Conservation (phyloP, 371 early-diverging fungal genomes). For the Actinomortierella ambigua region DNA sequence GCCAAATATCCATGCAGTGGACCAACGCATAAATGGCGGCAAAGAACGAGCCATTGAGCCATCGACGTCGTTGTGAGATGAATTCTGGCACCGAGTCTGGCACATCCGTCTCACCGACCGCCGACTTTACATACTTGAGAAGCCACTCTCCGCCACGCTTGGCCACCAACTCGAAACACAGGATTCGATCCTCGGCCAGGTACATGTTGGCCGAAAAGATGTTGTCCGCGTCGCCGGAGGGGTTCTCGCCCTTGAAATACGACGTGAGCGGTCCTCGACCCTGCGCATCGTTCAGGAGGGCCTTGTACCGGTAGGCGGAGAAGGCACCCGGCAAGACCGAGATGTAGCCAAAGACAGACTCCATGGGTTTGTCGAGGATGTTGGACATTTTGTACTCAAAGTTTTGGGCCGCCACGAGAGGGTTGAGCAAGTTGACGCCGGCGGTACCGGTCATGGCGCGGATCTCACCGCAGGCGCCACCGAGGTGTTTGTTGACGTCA, state of each 20-base stretch:
- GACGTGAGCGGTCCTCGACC: conserved; percentile 75
- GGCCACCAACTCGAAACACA: conserved; percentile 88
- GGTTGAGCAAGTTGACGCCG: conserved; percentile 75
- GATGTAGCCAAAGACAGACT: conserved; percentile 88
- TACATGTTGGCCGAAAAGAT: conserved; percentile 80
- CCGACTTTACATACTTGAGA: conserved; percentile 67
- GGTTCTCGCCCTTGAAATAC: conserved; percentile 88
- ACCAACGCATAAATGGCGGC: conserved; percentile 86
- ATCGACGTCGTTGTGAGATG: conserved; percentile 91
- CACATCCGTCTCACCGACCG: conserved; percentile 86
- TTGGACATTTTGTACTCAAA: conserved; percentile 94
- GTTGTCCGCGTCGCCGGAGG: conserved; percentile 61
- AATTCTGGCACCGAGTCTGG: conserved; percentile 85
- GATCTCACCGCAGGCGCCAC: conserved; percentile 97
- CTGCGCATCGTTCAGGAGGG: conserved; percentile 66
- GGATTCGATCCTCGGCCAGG: conserved; percentile 84
- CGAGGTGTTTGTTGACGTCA: conserved; percentile 84
- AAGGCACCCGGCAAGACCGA: conserved; percentile 91
- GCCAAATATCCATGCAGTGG: conserved; percentile 79
- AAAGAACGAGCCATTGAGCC: conserved; percentile 97
- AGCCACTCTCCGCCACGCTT: conserved; percentile 74
- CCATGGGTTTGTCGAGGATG: conserved; percentile 92
- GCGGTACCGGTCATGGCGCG: conserved; percentile 83
- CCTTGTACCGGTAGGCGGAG: conserved; percentile 87
- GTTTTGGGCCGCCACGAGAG: conserved; percentile 93